Conservation (phyloP, 2,329 filamentous ascomycete species). For the Aspergillus alliaceus region DNA sequence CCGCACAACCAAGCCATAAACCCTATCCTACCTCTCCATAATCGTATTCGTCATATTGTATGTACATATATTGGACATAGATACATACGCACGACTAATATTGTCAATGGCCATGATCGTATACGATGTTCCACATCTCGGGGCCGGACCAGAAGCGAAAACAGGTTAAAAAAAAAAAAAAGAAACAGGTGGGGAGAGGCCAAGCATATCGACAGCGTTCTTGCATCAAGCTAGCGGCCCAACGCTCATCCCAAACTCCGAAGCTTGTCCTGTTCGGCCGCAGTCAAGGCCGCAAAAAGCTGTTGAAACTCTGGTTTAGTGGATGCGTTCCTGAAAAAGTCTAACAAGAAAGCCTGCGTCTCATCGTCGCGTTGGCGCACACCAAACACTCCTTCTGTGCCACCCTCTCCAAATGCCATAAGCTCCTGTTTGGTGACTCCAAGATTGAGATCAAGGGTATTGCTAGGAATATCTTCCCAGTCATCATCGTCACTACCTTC, state of each 20-base stretch:
- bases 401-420: slow-evolving; percentile 68
- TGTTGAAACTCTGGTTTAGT: slow-evolving; percentile 56
- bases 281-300: slow-evolving; percentile 55
- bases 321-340: slow-evolving; percentile 70
- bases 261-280: slow-evolving; percentile 49
- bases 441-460: slow-evolving; percentile 73
- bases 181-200: neutral
- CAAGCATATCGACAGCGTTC: neutral
- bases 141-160: neutral
- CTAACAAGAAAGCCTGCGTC: slow-evolving; percentile 78
- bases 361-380: slow-evolving; percentile 78
- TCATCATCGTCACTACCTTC: slow-evolving; percentile 70
- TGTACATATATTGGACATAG: neutral
- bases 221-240: neutral
- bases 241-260: slow-evolving; percentile 28
- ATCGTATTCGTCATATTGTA: neutral
- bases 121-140: neutral
- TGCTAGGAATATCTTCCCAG: slow-evolving; percentile 84
- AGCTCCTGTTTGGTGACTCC: slow-evolving; percentile 70
- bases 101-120: neutral
- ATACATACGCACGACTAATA: neutral
- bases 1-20: neutral
- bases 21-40: neutral
- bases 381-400: slow-evolving; percentile 48
- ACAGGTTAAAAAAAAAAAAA: neutral